Percentiles rank a stretch among this genome's conserved stretches.
Evolutionary conservation across 371 early-diverging fungal species (phyloP).

Genomic region (Circinella minor): DNA sequence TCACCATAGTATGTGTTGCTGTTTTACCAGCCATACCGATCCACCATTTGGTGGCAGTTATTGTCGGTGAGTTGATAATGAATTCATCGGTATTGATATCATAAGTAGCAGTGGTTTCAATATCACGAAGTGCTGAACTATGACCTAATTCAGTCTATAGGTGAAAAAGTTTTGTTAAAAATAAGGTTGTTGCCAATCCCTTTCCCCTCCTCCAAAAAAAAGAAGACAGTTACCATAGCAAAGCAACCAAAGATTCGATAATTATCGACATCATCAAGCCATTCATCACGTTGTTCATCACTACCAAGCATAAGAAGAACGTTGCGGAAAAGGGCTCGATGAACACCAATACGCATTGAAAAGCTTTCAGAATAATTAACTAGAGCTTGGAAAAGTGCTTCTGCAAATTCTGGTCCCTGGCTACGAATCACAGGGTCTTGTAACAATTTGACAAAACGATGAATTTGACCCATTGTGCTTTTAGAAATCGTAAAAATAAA

Average conservation of each 20-base stretch:
- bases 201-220: background rate
- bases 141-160: constrained; percentile 68
- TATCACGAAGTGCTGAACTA: constrained; percentile 86
- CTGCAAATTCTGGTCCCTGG: constrained; percentile 21
- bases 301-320: constrained; percentile 64
- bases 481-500: background rate
- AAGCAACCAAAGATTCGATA: constrained; percentile 69
- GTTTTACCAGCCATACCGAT: constrained; percentile 88
- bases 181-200: background rate
- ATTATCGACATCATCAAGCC: constrained; percentile 56
- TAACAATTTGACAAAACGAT: constrained; percentile 36
- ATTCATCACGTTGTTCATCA: constrained; percentile 59
- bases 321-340: constrained; percentile 60
- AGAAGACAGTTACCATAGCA: constrained; percentile 38
- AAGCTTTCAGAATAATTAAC: constrained; percentile 63
- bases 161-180: background rate
- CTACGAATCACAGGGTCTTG: constrained; percentile 10
- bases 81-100: constrained; percentile 78
- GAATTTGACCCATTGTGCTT: constrained; percentile 65
- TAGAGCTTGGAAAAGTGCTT: constrained; percentile 21
- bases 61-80: constrained; percentile 82
- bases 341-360: constrained; percentile 68
- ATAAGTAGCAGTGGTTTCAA: constrained; percentile 90
- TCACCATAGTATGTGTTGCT: constrained; percentile 74
- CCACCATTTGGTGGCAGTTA: constrained; percentile 94